Percentiles rank a stretch among this genome's conserved stretches.
These are phyloP conservation scores for Chlorella sp. DNA, from an alignment of 139 green algal species.

Conservation along the genomic window DNA sequence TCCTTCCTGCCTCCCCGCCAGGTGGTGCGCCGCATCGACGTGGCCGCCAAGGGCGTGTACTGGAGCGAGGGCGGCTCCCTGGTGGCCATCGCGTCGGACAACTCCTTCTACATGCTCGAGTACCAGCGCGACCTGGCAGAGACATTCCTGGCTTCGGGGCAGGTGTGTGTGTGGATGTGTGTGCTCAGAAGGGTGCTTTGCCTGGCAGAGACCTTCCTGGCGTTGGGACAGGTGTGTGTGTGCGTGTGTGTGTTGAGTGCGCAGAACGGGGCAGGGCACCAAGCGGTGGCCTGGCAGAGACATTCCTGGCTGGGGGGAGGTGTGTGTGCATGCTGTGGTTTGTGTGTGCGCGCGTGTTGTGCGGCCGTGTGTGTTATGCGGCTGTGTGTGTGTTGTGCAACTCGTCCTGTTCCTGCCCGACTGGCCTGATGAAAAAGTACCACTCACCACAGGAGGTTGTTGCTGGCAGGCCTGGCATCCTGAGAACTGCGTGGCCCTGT, in stretches of 20 bases:
- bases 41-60: conserved; percentile 75
- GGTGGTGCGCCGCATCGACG: conserved; percentile 93
- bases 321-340: too few species aligned
- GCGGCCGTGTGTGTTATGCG: too few species aligned
- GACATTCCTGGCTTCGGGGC: conserved; percentile 61
- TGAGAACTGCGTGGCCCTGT: not conserved
- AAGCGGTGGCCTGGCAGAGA: not conserved
- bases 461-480: not conserved
- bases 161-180: not conserved
- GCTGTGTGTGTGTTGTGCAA: too few species aligned
- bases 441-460: too few species aligned
- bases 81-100: conserved; percentile 85
- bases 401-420: too few species aligned
- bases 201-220: not conserved
- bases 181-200: not conserved
- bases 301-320: not conserved
- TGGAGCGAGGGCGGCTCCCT: conserved; percentile 92
- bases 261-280: too few species aligned
- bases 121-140: conserved; percentile 77
- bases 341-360: too few species aligned
- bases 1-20: not conserved
- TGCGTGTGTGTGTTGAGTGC: not conserved
- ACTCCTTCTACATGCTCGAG: conserved; percentile 89
- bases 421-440: too few species aligned
- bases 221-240: too few species aligned